Percentiles rank a stretch among this genome's conserved stretches.
These are phyloP conservation scores for Escovopsis weberi DNA, from an alignment of 2,329 filamentous ascomycete species.

Conservation along the genomic window DNA sequence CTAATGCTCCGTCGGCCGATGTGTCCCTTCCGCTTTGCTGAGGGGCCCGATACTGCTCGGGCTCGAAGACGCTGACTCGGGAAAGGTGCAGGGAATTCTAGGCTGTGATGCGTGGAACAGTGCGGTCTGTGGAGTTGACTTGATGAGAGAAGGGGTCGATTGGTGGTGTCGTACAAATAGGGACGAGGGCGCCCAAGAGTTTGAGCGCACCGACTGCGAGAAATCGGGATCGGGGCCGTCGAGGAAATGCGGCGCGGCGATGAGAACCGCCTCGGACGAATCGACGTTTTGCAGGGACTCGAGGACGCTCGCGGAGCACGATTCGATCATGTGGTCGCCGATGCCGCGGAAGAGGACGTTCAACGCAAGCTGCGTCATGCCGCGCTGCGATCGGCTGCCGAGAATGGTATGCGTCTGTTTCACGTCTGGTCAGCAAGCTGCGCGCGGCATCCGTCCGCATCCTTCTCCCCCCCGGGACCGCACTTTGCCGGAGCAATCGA, in stretches of 20 bases:
- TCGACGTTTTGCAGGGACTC: constrained; percentile 65
- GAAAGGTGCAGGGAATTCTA: constrained; percentile 17
- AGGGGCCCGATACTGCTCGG: constrained; percentile 33
- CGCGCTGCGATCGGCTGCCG: constrained; percentile 72
- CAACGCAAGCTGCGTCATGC: constrained; percentile 80
- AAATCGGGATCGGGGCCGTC: constrained; percentile 63
- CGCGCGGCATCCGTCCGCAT: background rate
- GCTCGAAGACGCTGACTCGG: constrained; percentile 15
- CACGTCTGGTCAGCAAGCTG: too few relatives aligned
- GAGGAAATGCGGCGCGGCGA: constrained; percentile 60
- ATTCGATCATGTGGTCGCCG: constrained; percentile 53
- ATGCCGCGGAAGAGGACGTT: constrained; percentile 82
- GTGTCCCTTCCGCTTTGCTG: constrained; percentile 13
- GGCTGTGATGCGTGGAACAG: background rate
- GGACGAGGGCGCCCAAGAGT: constrained; percentile 54
- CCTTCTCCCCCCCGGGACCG: background rate
- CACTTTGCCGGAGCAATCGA: too few relatives aligned
- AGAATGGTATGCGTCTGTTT: constrained; percentile 85
- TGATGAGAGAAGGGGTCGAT: constrained; percentile 19
- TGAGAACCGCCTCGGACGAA: constrained; percentile 64
- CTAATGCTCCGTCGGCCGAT: constrained; percentile 16
- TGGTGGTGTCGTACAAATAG: constrained; percentile 43
- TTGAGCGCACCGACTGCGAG: constrained; percentile 38
- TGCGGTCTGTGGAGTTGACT: constrained; percentile 9
- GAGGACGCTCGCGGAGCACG: constrained; percentile 44